Percentiles rank a stretch among this genome's conserved stretches.
Conservation (phyloP, 331 rosid genomes). For the Pyrus hybrid region DNA sequence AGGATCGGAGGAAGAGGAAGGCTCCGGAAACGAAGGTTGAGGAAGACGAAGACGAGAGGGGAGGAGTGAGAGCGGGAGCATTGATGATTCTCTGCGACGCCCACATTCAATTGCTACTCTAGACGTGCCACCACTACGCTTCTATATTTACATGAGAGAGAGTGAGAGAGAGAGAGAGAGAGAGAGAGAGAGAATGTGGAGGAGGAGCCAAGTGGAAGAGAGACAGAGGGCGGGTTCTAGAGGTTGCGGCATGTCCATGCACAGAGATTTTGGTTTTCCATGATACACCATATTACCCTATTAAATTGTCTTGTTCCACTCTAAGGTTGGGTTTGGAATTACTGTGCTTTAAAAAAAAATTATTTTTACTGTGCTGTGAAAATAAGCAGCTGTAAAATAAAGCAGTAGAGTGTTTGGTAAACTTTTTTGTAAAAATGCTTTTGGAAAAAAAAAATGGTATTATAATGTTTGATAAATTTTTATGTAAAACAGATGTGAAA, state of each 20-base stretch:
- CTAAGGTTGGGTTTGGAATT: no score
- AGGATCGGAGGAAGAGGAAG: slow-evolving; percentile 26
- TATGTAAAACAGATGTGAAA: no score
- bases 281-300: background rate
- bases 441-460: no score
- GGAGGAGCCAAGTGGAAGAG: background rate
- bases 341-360: no score
- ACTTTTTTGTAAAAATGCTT: no score
- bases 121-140: background rate
- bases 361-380: no score
- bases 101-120: slow-evolving; percentile 39
- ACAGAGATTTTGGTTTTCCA: background rate
- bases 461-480: no score
- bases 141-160: background rate
- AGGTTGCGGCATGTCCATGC: background rate
- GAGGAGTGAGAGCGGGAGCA: slow-evolving; percentile 15
- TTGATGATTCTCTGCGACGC: slow-evolving; percentile 46
- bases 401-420: no score
- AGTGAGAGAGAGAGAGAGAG: background rate
- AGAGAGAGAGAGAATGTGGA: background rate
- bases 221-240: slow-evolving; percentile 4
- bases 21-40: slow-evolving; percentile 30
- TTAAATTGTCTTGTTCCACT: no score
- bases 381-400: no score
- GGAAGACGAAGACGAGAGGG: background rate